Evolutionary conservation across 805 yeast genomes (phyloP).

Genomic region (Candida nanaspora): DNA sequence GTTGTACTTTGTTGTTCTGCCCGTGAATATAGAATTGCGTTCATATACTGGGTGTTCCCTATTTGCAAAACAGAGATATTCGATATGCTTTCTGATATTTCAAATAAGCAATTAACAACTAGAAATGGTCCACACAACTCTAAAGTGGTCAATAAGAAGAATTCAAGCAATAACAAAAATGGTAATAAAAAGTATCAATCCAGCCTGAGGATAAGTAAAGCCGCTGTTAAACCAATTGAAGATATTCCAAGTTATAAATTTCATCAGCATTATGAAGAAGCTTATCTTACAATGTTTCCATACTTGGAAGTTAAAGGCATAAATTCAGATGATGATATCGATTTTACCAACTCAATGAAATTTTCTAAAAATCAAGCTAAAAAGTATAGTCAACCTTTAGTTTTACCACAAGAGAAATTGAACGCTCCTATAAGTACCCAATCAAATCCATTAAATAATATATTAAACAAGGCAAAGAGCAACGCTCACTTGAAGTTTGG

Average conservation of each 20-base stretch:
- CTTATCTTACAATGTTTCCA: constrained; percentile 12
- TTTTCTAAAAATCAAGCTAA: constrained; percentile 4
- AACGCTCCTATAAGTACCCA: neutral
- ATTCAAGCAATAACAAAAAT: neutral
- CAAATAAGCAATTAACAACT: neutral
- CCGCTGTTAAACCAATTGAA: constrained; percentile 9
- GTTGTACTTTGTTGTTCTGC: too few relatives aligned
- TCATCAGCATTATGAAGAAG: constrained; percentile 1
- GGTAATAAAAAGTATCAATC: neutral
- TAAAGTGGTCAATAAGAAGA: neutral
- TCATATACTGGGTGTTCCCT: too few relatives aligned
- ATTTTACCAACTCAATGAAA: constrained; percentile 6
- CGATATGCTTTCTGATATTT: constrained; percentile 5
- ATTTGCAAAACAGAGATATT: too few relatives aligned
- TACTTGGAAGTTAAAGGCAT: constrained; percentile 2
- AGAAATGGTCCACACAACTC: neutral
- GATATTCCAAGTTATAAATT: constrained; percentile 8
- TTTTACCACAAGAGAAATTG: neutral
- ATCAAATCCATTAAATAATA: constrained; percentile 6
- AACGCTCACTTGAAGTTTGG: constrained; percentile 8
- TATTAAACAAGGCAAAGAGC: constrained; percentile 1
- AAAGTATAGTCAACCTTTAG: constrained; percentile 9
- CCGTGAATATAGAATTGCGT: too few relatives aligned
- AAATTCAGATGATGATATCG: constrained; percentile 13
- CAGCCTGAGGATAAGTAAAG: too few relatives aligned